Evolutionary conservation across 208 protist species (phyloP).

Genomic region (Trichomonas gallinae): DNA sequence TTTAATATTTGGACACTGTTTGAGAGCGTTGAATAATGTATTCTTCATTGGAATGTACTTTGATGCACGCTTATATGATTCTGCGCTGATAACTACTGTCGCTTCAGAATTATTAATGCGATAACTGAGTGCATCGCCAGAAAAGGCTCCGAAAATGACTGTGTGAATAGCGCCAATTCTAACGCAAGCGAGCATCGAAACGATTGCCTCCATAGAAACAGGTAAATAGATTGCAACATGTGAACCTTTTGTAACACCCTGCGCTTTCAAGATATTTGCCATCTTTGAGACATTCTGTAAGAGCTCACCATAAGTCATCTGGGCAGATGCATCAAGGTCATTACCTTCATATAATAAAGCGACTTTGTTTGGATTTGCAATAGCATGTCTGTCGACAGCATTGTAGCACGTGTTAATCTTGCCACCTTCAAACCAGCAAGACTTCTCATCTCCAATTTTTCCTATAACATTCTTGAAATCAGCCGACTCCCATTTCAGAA

Average conservation of each 20-base stretch:
- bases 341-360: constrained; percentile 35
- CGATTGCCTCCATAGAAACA: constrained; percentile 60
- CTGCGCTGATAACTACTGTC: constrained; percentile 36
- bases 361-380: neutral
- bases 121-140: constrained; percentile 42
- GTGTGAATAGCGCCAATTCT: constrained; percentile 69
- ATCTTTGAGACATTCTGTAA: constrained; percentile 22
- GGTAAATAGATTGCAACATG: constrained; percentile 82
- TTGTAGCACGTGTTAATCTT: constrained; percentile 36
- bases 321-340: neutral
- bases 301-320: constrained; percentile 26
- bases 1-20: neutral
- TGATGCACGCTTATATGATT: constrained; percentile 31
- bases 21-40: neutral
- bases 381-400: constrained; percentile 32
- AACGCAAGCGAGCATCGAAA: constrained; percentile 85
- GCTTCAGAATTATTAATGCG: constrained; percentile 51
- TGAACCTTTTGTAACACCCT: constrained; percentile 58
- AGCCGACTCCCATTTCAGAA: neutral
- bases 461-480: constrained; percentile 1
- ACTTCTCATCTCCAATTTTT: neutral
- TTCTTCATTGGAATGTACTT: constrained; percentile 34
- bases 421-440: constrained; percentile 25
- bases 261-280: constrained; percentile 48
- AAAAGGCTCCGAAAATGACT: constrained; percentile 45